These are phyloP conservation scores for Naganishia albida DNA, from an alignment of 1,284 basidiomycete genomes.

Conservation along the genomic window DNA sequence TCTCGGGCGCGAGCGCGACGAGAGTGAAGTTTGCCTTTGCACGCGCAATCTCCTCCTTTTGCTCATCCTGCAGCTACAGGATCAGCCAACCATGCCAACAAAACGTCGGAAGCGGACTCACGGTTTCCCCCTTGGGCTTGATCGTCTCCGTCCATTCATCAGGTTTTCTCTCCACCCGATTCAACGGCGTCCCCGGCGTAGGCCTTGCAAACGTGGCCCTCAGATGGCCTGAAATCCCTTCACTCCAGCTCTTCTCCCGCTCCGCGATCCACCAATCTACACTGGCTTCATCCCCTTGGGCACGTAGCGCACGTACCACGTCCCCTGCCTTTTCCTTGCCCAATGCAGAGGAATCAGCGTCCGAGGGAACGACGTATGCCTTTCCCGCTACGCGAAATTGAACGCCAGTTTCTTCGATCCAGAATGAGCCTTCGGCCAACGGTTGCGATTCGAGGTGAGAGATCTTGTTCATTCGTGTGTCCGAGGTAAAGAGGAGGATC, in stretches of 20 bases:
- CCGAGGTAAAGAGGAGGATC: conserved; percentile 50
- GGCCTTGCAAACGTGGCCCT: conserved; percentile 51
- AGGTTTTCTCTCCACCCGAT: conserved; percentile 39
- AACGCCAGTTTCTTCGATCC: conserved; percentile 43
- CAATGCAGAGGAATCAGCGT: conserved; percentile 21
- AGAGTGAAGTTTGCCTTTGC: conserved; percentile 48
- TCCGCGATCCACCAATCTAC: conserved; percentile 45
- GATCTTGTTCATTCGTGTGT: conserved; percentile 51
- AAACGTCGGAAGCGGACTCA: conserved; percentile 8
- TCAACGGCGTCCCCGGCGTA: conserved; percentile 43
- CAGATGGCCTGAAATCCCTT: conserved; percentile 45
- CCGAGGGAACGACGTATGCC: conserved; percentile 41
- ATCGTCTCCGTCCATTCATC: conserved; percentile 43
- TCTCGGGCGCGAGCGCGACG: conserved; percentile 44
- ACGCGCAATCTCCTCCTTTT: conserved; percentile 40
- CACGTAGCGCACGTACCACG: conserved; percentile 1
- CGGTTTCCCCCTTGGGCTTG: conserved; percentile 33
- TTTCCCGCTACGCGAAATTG: conserved; percentile 50
- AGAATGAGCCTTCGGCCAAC: conserved; percentile 47
- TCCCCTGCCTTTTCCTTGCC: conserved; percentile 4
- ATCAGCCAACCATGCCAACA: background rate
- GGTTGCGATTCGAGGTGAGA: conserved; percentile 42
- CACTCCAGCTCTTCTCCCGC: conserved; percentile 42
- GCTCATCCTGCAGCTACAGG: background rate
- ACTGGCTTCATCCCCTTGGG: conserved; percentile 31